phyloP scores from a whole-genome alignment of 129 eudicot genomes.

The Centrapalus pauciflorus region DNA sequence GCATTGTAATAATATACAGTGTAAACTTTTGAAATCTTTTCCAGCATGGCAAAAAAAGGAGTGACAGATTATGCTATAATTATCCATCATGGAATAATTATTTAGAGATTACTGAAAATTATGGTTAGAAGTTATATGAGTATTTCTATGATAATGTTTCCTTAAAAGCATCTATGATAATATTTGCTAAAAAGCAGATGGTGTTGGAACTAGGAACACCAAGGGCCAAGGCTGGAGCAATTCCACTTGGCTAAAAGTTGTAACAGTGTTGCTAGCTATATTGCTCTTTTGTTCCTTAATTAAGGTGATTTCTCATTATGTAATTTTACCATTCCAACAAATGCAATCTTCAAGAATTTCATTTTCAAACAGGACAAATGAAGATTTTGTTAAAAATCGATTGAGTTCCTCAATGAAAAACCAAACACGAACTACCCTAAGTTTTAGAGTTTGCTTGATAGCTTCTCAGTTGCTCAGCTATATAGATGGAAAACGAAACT shows the following conservation, averaged over 20 bases:
- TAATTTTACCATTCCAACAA: background rate
- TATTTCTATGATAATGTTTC: background rate
- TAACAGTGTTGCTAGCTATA: background rate
- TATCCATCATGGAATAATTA: background rate
- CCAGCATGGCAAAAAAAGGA: background rate
- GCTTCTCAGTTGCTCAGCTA: background rate
- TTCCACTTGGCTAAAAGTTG: no score
- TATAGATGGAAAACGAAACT: background rate
- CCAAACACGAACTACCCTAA: background rate
- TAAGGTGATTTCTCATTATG: background rate
- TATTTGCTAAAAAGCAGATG: no score
- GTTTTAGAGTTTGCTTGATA: background rate
- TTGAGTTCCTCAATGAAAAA: background rate
- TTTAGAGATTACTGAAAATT: background rate
- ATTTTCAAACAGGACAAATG: background rate
- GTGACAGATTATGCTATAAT: background rate
- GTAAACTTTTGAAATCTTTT: background rate
- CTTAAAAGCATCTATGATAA: background rate
- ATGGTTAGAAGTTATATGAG: background rate
- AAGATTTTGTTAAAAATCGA: background rate
- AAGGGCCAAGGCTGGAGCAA: no score
- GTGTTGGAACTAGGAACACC: no score
- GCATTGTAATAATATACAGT: slow-evolving; percentile 14
- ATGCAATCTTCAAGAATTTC: background rate
- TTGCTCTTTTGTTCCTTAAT: background rate